phyloP scores from a whole-genome alignment of 306 rosid species.

The Prinsepia uniflora region DNA sequence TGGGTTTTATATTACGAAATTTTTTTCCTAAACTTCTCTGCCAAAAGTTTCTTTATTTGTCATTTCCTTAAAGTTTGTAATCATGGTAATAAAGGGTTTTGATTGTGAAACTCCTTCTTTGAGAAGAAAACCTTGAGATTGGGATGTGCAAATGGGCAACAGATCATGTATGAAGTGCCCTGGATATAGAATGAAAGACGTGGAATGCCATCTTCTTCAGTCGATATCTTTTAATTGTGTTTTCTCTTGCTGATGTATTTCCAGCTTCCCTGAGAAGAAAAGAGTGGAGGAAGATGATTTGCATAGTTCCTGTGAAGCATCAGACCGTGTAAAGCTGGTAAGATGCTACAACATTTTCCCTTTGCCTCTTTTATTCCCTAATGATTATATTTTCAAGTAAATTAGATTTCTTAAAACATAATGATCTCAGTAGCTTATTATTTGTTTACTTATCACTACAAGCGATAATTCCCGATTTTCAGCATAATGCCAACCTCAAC shows the following conservation, averaged over 20 bases:
- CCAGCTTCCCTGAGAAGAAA: slow-evolving; percentile 78
- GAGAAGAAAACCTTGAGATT: slow-evolving; percentile 6
- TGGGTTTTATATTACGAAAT: not conserved
- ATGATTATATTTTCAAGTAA: not conserved
- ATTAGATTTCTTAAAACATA: not conserved
- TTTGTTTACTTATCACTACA: not conserved
- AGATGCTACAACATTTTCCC: slow-evolving; percentile 13
- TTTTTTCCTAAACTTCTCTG: not conserved
- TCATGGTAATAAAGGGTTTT: not conserved
- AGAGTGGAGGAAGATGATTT: slow-evolving; percentile 38
- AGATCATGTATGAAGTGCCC: slow-evolving; percentile 16
- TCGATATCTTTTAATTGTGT: slow-evolving; percentile 17
- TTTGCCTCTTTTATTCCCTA: not conserved
- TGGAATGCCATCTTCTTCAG: slow-evolving; percentile 14
- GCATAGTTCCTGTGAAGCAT: slow-evolving; percentile 39
- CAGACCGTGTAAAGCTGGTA: slow-evolving; percentile 66
- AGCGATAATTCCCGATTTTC: not conserved
- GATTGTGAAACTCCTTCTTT: not conserved
- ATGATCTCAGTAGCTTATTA: not conserved
- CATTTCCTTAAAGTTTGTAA: not conserved
- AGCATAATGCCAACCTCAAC: not conserved
- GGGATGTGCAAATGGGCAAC: slow-evolving; percentile 10
- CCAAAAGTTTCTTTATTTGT: not conserved
- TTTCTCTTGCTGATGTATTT: slow-evolving; percentile 29
- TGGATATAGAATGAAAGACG: slow-evolving; percentile 7